A percentile compares a stretch with the other conserved stretches of the same genome.
Conservation (phyloP, 2,329 filamentous ascomycete genomes). For the Xylaria polymorpha region DNA sequence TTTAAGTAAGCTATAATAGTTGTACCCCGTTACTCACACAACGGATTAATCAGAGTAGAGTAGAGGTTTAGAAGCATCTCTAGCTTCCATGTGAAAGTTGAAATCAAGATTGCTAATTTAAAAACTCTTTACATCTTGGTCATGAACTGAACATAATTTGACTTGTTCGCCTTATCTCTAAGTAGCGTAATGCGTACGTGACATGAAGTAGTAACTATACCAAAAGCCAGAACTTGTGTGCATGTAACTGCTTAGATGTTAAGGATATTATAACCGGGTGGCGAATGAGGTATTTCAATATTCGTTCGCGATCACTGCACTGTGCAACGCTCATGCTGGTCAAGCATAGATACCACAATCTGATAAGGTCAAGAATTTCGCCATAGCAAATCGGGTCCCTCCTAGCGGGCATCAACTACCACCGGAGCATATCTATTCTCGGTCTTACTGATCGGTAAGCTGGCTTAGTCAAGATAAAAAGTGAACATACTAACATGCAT, state of each 20-base stretch:
- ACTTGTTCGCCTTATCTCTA: too few species aligned
- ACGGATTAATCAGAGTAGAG: not conserved
- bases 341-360: not conserved
- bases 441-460: not conserved
- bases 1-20: too few species aligned
- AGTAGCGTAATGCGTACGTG: too few species aligned
- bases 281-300: too few species aligned
- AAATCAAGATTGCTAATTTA: not conserved
- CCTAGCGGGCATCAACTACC: not conserved
- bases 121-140: not conserved
- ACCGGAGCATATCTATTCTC: not conserved
- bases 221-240: too few species aligned
- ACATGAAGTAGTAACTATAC: too few species aligned
- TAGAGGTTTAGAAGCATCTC: not conserved
- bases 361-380: not conserved
- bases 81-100: not conserved
- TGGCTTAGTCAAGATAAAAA: not conserved
- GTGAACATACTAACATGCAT: not conserved
- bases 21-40: too few species aligned
- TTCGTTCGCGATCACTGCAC: not conserved
- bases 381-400: not conserved
- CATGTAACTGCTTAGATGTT: too few species aligned
- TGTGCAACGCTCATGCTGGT: too few species aligned
- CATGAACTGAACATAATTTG: not conserved
- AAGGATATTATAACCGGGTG: too few species aligned